Conservation (phyloP, 345 rosid species). For the Psidium friedrichsthalianum region DNA sequence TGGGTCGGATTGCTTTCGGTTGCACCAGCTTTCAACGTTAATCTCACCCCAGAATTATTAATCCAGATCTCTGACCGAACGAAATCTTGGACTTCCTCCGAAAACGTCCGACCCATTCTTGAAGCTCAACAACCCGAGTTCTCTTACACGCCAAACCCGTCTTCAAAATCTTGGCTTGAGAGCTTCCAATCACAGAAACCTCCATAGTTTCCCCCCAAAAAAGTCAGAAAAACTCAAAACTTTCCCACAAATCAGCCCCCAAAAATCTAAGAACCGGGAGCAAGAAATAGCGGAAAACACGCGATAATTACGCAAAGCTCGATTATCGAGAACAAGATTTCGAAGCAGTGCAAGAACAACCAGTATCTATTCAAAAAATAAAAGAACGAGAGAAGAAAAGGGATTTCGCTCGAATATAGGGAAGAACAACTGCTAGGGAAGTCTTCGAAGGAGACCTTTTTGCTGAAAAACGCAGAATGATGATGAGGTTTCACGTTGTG, state of each 20-base stretch:
- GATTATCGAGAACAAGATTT: background rate
- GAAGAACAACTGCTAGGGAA: background rate
- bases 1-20: conserved; percentile 28
- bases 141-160: conserved; percentile 28
- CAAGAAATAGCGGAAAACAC: background rate
- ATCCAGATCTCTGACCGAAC: conserved; percentile 17
- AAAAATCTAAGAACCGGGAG: background rate
- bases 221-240: background rate
- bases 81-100: conserved; percentile 13
- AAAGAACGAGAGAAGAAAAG: background rate
- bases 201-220: conserved; percentile 27
- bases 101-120: background rate
- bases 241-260: background rate
- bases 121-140: conserved; percentile 14
- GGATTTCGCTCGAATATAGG: background rate
- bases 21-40: conserved; percentile 31
- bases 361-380: background rate
- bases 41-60: conserved; percentile 18
- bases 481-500: background rate
- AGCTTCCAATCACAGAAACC: conserved; percentile 42
- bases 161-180: conserved; percentile 31
- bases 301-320: background rate
- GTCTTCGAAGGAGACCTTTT: background rate
- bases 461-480: background rate
- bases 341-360: background rate